Percentiles rank a stretch among this genome's conserved stretches.
These are phyloP conservation scores for Fomitopsis pulvina DNA, from an alignment of 768 basidiomycete genomes.

Conservation along the genomic window DNA sequence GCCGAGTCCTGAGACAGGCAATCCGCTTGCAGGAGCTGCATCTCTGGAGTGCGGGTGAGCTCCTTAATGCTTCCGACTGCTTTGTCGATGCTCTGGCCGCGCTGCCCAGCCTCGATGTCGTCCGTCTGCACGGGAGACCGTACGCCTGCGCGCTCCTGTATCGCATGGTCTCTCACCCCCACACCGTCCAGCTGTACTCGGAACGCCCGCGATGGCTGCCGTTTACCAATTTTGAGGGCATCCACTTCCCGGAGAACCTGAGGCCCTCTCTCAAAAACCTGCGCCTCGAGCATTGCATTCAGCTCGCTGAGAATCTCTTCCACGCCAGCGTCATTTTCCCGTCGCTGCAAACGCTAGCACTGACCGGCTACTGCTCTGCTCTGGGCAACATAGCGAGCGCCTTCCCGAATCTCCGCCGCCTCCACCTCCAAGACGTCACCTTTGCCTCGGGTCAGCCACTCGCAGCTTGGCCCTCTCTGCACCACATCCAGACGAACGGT, in stretches of 20 bases:
- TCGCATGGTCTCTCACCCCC: background rate
- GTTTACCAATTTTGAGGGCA: background rate
- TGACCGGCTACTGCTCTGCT: background rate
- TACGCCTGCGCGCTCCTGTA: background rate
- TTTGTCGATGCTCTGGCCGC: background rate
- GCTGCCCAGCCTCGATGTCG: background rate
- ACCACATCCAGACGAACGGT: background rate
- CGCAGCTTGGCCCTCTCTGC: background rate
- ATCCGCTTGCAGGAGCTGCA: background rate
- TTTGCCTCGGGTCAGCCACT: background rate
- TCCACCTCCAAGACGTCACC: background rate
- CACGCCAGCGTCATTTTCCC: background rate
- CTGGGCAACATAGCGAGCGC: background rate
- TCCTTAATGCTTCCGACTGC: background rate
- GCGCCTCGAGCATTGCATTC: background rate
- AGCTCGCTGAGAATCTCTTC: background rate
- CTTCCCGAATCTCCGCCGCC: background rate
- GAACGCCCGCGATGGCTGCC: background rate
- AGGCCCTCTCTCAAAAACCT: background rate
- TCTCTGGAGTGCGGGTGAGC: background rate
- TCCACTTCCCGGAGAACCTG: background rate
- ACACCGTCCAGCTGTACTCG: background rate
- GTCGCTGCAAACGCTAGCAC: background rate
- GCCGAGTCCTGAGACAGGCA: background rate
- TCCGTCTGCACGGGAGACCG: background rate